Conservation (phyloP, 768 basidiomycete species). For the Tricholoma sp. region DNA sequence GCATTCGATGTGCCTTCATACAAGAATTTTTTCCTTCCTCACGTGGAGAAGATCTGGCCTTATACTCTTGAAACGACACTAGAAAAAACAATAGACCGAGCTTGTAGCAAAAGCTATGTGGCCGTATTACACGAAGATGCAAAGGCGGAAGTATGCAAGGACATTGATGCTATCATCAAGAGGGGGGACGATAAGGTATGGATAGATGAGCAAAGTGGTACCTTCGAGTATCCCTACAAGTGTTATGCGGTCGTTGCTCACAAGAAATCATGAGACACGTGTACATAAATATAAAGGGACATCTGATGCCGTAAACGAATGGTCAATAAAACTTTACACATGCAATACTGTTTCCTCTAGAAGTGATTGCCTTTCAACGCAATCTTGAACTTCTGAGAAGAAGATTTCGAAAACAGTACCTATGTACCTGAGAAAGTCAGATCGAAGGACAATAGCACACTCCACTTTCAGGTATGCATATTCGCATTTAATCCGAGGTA, state of each 20-base stretch:
- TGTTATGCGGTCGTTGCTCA: slow-evolving; percentile 52
- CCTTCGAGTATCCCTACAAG: slow-evolving; percentile 80
- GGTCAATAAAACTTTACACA: too few relatives aligned
- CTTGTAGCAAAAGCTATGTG: slow-evolving; percentile 84
- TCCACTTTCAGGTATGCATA: background rate
- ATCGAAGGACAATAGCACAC: background rate
- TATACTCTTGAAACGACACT: slow-evolving; percentile 50
- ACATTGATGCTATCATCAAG: slow-evolving; percentile 52
- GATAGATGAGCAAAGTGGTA: slow-evolving; percentile 68
- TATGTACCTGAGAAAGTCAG: too few relatives aligned
- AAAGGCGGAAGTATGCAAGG: slow-evolving; percentile 44
- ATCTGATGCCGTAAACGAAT: too few relatives aligned
- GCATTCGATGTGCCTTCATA: slow-evolving; percentile 65
- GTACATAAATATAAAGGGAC: too few relatives aligned
- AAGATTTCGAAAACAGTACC: too few relatives aligned
- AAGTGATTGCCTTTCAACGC: too few relatives aligned
- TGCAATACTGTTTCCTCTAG: too few relatives aligned
- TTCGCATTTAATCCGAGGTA: slow-evolving; percentile 3
- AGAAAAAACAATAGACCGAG: slow-evolving; percentile 58
- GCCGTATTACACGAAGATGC: slow-evolving; percentile 55
- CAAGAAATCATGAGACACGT: slow-evolving; percentile 15
- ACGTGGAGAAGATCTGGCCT: slow-evolving; percentile 50
- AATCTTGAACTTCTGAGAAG: too few relatives aligned
- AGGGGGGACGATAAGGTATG: slow-evolving; percentile 61
- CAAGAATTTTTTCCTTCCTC: slow-evolving; percentile 49